Evolutionary conservation across 805 yeast genomes (phyloP), one percentile per base, ranked within the genome.

Genomic region (Candida vaughaniae): DNA sequence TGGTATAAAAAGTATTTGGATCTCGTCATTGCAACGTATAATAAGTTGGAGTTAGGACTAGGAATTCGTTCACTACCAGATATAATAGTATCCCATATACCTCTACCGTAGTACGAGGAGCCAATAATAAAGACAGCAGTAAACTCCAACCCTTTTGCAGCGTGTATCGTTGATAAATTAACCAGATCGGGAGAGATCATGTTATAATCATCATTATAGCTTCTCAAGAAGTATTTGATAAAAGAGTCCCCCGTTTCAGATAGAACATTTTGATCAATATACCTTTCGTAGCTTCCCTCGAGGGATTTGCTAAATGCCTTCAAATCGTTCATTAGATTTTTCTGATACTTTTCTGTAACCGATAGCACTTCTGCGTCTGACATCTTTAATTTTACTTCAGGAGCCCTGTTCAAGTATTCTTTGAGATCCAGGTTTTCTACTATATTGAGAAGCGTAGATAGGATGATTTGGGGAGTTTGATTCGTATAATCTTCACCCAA

Each of bases 81-180:
- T 6, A 49, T 20, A 16, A 53, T 28, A 1, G 48, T 28, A 22
- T 45, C 47, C 53, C 51, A 52, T 25, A 35, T 46, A 19, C 31
- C 43, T 4, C 25, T 10, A 4, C n/a, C 34, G 17, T 38, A 37
- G 15, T 33, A 31, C 2, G 48, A 36, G 11, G 43, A 27, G 2
- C 56, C 58, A 4, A 48, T 36, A 3, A 82, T 47, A 54, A 83
- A 82, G 1, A 81, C 87, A 9, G 82, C 65, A 0, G 89, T 88
- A 47, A 78, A 82, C 43, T 84, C 89, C 4, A 82, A 55, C 0
- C 93, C 91, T 47, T 85, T 85, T 1, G 90, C 78, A 0, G 85
- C 69, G 55, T 85, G 91, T 2, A 85, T 74, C 0, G 91, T 85
- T 0, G 88, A 78, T 1, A 83, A 46, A 34, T 77, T 78, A 5